phyloP scores from a whole-genome alignment of 352 stramenopile genomes.

The Pythium myriotylum region DNA sequence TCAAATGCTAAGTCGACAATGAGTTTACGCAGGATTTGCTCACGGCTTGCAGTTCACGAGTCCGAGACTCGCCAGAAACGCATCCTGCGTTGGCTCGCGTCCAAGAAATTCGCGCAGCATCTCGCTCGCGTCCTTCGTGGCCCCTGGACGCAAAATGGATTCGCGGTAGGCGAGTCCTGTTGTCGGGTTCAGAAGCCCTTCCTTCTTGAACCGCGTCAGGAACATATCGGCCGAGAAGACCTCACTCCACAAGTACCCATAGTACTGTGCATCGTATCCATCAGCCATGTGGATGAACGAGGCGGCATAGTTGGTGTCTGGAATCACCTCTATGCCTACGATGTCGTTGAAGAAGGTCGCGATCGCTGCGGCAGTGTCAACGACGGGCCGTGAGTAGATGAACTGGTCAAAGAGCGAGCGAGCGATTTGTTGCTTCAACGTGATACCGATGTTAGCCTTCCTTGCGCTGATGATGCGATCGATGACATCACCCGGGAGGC shows the following conservation, averaged over 20 bases:
- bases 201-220: constrained; percentile 82
- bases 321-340: constrained; percentile 87
- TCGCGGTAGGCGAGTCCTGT: constrained; percentile 86
- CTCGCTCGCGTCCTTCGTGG: constrained; percentile 73
- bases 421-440: constrained; percentile 84
- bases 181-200: constrained; percentile 80
- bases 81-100: constrained; percentile 75
- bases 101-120: constrained; percentile 85
- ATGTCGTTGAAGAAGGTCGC: constrained; percentile 80
- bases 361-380: constrained; percentile 78
- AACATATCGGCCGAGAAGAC: constrained; percentile 92
- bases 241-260: constrained; percentile 91
- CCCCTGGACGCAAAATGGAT: constrained; percentile 83
- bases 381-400: constrained; percentile 80
- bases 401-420: constrained; percentile 85
- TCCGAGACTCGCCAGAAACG: constrained; percentile 50
- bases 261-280: constrained; percentile 82
- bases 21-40: no score
- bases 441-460: constrained; percentile 84
- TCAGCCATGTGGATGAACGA: constrained; percentile 85
- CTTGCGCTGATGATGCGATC: constrained; percentile 43
- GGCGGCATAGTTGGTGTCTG: constrained; percentile 80
- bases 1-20: no score
- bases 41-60: no score
- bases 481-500: no score